phyloP scores from a whole-genome alignment of 73 alveolate species.

The Durusdinium trenchii region DNA sequence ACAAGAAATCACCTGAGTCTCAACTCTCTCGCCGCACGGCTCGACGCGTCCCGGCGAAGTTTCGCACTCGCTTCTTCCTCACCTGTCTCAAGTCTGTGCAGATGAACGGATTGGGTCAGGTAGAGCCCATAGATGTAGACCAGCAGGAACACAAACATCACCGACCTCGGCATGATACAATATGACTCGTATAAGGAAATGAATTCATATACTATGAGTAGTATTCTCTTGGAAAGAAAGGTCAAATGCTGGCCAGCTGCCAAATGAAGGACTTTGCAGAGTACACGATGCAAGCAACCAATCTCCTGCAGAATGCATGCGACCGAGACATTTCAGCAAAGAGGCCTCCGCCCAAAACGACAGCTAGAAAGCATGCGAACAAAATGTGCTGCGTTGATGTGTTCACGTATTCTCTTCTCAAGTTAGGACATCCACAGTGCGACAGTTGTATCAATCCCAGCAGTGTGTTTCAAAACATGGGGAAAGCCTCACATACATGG shows the following conservation, averaged over 20 bases:
- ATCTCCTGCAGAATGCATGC: not conserved
- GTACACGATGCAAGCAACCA: constrained; percentile 91
- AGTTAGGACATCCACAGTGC: no score
- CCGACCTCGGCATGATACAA: constrained; percentile 60
- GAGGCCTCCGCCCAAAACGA: no score
- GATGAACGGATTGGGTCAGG: constrained; percentile 77
- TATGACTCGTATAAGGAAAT: no score
- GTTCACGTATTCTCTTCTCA: no score
- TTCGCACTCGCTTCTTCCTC: not conserved
- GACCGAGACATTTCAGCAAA: not conserved
- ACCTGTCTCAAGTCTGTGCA: constrained; percentile 76
- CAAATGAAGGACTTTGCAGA: constrained; percentile 94
- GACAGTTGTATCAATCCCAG: no score
- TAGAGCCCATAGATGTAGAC: constrained; percentile 89
- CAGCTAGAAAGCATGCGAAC: no score
- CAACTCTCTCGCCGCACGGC: no score
- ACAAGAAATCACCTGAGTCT: no score
- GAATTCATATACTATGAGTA: no score
- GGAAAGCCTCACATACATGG: no score
- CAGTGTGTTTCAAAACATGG: no score
- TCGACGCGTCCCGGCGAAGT: not conserved
- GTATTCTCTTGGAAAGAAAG: not conserved
- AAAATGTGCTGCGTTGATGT: no score
- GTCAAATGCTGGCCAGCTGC: not conserved
- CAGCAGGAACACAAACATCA: constrained; percentile 63